phyloP scores from a whole-genome alignment of 257 asterid species.

The Nicotiana noctiflora region DNA sequence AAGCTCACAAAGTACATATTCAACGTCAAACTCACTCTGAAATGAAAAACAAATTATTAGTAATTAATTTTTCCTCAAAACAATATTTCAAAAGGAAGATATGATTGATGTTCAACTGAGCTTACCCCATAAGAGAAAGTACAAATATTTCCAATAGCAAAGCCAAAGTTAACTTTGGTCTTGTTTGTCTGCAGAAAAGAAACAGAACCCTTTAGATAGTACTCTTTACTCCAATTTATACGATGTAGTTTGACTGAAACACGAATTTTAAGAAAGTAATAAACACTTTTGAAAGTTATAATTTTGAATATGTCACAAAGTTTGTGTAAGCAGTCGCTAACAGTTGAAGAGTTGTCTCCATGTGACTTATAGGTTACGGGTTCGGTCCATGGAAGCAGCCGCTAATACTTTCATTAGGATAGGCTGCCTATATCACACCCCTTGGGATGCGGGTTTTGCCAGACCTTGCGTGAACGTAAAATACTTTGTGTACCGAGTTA shows the following conservation, averaged over 20 bases:
- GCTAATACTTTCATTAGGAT: no score
- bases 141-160: constrained; percentile 54
- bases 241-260: not conserved
- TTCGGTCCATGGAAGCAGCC: no score
- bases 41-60: not conserved
- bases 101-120: not conserved
- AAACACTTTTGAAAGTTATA: fast-evolving
- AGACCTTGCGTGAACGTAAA: fast-evolving
- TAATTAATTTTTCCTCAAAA: not conserved
- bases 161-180: constrained; percentile 53
- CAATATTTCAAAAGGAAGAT: not conserved
- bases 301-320: no score
- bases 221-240: no score
- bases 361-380: no score
- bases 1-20: constrained; percentile 71
- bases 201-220: not conserved
- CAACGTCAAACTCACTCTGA: constrained; percentile 67
- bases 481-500: no score
- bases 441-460: no score
- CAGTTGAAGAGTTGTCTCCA: no score
- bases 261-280: not conserved
- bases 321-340: no score
- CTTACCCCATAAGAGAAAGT: constrained; percentile 61
- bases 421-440: no score
- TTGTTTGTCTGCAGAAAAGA: constrained; percentile 36